Evolutionary conservation across 148 eudicot species (phyloP), one percentile per base, ranked within the genome.

Genomic region (Amaranthus hypochondriacus): DNA sequence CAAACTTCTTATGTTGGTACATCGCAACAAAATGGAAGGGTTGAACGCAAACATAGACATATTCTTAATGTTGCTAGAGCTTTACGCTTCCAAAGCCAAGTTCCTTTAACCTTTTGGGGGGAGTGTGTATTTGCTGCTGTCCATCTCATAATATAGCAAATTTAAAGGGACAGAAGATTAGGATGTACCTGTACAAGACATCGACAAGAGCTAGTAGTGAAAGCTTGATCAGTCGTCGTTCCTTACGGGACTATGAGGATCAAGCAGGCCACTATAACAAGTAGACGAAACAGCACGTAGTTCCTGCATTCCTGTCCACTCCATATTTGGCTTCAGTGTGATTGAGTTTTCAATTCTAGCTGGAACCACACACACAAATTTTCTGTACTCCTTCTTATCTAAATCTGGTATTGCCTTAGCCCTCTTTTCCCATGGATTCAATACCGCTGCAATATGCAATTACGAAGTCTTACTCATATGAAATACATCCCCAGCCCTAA

Each of bases 381-480:
- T 86, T 81, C 86, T 90, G 81, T 88, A 90, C 56, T 90, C 92
- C 4, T 88, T 92, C 63, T 86, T 90, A 58, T 92, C 96, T 66
- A 90, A 85, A 82, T 90, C 96, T 71, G 81, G 78, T 80, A 90
- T 83, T 60, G 92, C 82, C 78, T 90, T 90, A 10, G 96, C 96
- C 87, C 80, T 90, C 83, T 84, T 88, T 75, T 90, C 96, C 96
- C 96, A 90, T 4, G 96, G 96, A 79, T 90, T 90, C 96, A 90
- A 88, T 52, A 90, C 92, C 56, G 86, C 96, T 90, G 76, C 53
- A 79, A n/a, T 58, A 67, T 18, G 5, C 43, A 14, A 54, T 48
- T 28, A 28, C 39, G 0, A 28, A 28, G 39, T 28, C 0, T 28
- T 28, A 28, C 39, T 28, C 39, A 1, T 28, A 28, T 28, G 39